Base-by-base conservation (phyloP, 805 yeast species). In the Metschnikowia aberdeeniae region DNA sequence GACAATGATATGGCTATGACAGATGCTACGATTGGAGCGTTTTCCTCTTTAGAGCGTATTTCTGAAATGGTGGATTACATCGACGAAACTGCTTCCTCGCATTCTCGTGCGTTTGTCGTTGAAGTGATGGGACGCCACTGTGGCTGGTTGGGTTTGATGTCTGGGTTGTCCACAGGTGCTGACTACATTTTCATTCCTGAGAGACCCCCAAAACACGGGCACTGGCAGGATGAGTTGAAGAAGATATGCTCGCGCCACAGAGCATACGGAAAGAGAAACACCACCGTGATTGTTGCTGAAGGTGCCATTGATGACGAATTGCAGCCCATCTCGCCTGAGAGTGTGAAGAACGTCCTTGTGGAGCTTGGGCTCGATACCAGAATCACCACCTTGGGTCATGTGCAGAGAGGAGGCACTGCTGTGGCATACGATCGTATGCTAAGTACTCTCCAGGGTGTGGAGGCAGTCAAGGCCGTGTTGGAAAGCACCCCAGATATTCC, bases 81-180 rank as follows among this genome's bases (percentile, higher is more conserved):
- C 55, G 97, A 90, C 66, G 96, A 97, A 42, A 93, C 99, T 31
- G 99, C 99, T 13, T 81, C 86, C 55, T 92, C 98, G 2, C 99
- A 93, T 66, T 88, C 96, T 11, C 81, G 99, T 61, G 99, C 99
- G 6, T 93, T 93, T 64, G 97, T 93, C 36, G 86, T 93, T 48
- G 99, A 93, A 66, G 99, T 93, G 34, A 93, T 93, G 99, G 99
- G 99, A 51, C 82, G 99, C 62, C 97, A 93, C 66, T 93, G 99
- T 75, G 99, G 99, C 52, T 93, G 99, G 99, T 78, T 93, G 57
- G 98, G 95, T 1, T 73, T 93, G 56, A 90, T 89, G 93, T 95
- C 99, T 4, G 99, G 98, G 61, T 84, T 92, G 50, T 89, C 98
- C 36, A 88, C 97, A 26, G 86, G 93, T 58, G 98, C 99, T 3